Evolutionary conservation across 805 yeast genomes (phyloP).

Genomic region (Candida insectalens): DNA sequence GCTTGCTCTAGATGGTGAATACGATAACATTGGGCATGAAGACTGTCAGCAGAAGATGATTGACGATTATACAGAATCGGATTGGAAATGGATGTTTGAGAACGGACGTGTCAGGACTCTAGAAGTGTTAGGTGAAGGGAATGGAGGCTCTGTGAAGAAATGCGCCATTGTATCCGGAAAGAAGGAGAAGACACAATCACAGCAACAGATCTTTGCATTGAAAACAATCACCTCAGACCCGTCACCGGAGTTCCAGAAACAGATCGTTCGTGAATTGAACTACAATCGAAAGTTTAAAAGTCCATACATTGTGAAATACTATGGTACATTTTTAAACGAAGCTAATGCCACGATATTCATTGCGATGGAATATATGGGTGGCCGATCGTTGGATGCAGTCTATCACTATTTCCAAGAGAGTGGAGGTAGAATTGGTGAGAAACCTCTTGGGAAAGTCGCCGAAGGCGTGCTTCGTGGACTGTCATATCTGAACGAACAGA

Average conservation of each 20-base stretch:
- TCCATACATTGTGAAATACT: constrained; percentile 81
- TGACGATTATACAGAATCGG: constrained; percentile 41
- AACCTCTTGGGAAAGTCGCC: constrained; percentile 84
- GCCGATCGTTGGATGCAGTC: constrained; percentile 83
- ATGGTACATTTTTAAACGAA: constrained; percentile 82
- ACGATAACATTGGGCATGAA: no score
- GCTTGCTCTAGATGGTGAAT: no score
- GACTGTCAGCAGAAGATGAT: no score
- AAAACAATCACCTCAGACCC: constrained; percentile 68
- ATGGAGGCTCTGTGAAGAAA: constrained; percentile 83
- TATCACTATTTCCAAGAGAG: constrained; percentile 63
- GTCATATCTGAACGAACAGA: constrained; percentile 77
- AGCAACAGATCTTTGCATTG: constrained; percentile 78
- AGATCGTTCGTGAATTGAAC: constrained; percentile 82
- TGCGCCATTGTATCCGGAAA: constrained; percentile 53
- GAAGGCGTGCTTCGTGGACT: constrained; percentile 78
- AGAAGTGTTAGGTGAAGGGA: constrained; percentile 82
- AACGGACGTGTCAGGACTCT: constrained; percentile 56
- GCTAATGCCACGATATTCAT: constrained; percentile 75
- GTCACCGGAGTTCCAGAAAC: constrained; percentile 80
- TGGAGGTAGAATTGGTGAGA: constrained; percentile 87
- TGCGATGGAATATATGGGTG: constrained; percentile 97
- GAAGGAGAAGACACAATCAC: no score
- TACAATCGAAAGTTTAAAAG: constrained; percentile 77
- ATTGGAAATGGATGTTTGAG: constrained; percentile 60